Conservation (phyloP, 2,329 filamentous ascomycete species). For the Scedosporium boydii region DNA sequence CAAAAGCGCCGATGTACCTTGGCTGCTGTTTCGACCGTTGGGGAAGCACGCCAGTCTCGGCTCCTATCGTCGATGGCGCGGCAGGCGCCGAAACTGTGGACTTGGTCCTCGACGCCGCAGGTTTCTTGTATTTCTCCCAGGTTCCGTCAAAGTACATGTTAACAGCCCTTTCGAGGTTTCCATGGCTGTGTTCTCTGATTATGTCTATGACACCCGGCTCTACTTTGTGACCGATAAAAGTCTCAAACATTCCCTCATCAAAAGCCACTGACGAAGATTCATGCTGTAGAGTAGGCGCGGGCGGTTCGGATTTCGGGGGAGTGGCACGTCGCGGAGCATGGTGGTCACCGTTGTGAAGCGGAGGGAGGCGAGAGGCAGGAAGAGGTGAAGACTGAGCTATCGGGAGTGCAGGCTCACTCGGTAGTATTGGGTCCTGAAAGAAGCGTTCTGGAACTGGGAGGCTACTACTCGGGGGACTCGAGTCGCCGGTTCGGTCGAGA, state of each 20-base stretch:
- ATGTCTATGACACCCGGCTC: constrained; percentile 34
- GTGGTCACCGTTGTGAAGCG: constrained; percentile 13
- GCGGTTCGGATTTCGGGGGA: constrained; percentile 4
- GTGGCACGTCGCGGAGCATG: constrained; percentile 11
- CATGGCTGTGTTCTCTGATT: constrained; percentile 44
- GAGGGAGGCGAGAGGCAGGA: constrained; percentile 11
- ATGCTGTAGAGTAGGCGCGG: constrained; percentile 11
- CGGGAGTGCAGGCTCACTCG: not conserved
- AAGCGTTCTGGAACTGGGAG: constrained; percentile 18
- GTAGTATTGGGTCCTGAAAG: constrained; percentile 21
- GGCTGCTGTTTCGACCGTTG: not conserved
- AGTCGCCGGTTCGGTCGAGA: not conserved
- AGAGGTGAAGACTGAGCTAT: constrained; percentile 8
- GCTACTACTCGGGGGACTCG: constrained; percentile 2
- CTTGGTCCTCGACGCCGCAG: constrained; percentile 20
- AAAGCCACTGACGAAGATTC: constrained; percentile 31
- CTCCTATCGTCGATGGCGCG: not conserved
- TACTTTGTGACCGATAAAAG: constrained; percentile 50
- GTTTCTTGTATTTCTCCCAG: constrained; percentile 37
- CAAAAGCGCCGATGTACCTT: constrained; percentile 88
- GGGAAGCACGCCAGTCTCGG: constrained; percentile 1
- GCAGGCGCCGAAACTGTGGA: not conserved
- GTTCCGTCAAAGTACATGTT: constrained; percentile 65
- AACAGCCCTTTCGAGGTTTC: constrained; percentile 52
- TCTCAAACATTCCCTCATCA: constrained; percentile 48